Conservation (phyloP, 1,284 basidiomycete species). For the Irpex sp. region DNA sequence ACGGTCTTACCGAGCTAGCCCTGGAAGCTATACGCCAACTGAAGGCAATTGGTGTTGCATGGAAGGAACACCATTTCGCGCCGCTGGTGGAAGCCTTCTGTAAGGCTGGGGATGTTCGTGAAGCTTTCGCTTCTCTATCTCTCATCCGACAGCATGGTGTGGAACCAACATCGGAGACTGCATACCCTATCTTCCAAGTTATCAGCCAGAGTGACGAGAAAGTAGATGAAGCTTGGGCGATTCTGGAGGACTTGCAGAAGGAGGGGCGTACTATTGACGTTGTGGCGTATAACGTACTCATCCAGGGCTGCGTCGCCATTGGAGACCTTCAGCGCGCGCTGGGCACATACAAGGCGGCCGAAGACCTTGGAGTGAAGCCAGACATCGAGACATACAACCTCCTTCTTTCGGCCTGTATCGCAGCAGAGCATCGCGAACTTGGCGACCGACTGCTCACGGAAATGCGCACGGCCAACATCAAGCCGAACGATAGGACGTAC, state of each 20-base stretch:
- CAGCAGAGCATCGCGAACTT: constrained; percentile 50
- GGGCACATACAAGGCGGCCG: constrained; percentile 66
- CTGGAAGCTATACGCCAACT: constrained; percentile 58
- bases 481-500: constrained; percentile 59
- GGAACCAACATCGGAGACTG: constrained; percentile 42
- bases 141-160: constrained; percentile 53
- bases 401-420: constrained; percentile 64
- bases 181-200: constrained; percentile 46
- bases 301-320: constrained; percentile 59
- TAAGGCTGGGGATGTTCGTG: constrained; percentile 45
- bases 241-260: constrained; percentile 58
- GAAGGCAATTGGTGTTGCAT: constrained; percentile 40
- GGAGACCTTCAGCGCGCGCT: constrained; percentile 76
- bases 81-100: constrained; percentile 66
- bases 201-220: constrained; percentile 47
- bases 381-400: constrained; percentile 67
- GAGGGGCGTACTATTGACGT: constrained; percentile 53
- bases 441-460: constrained; percentile 61
- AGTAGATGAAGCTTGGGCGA: constrained; percentile 64
- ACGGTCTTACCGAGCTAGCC: constrained; percentile 68
- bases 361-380: constrained; percentile 53
- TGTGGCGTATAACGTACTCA: constrained; percentile 59
- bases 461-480: constrained; percentile 52
- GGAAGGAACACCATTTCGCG: constrained; percentile 69
- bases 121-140: constrained; percentile 53